phyloP scores from a whole-genome alignment of 2,329 filamentous ascomycete species.

The Neopestalotiopsis sp. region DNA sequence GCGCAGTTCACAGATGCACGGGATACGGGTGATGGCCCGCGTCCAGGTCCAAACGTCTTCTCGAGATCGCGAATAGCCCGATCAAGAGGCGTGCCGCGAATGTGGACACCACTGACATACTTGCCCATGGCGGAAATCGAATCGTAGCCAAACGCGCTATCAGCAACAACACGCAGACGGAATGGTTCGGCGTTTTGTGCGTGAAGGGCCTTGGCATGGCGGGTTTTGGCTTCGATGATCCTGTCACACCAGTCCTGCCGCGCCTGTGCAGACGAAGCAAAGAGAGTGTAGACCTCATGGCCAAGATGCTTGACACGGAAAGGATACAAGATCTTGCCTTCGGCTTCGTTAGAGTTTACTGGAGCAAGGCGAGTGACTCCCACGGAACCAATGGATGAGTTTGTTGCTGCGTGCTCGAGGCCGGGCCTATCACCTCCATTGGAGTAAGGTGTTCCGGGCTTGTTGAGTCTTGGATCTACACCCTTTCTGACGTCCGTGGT shows the following conservation, averaged over 20 bases:
- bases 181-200: constrained; percentile 97
- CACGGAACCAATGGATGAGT: constrained; percentile 64
- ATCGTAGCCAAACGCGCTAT: constrained; percentile 88
- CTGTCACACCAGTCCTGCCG: constrained; percentile 90
- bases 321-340: constrained; percentile 87
- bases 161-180: constrained; percentile 86
- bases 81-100: constrained; percentile 90
- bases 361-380: constrained; percentile 47
- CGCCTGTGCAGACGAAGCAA: constrained; percentile 76
- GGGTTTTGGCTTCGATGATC: constrained; percentile 93
- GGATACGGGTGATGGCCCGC: constrained; percentile 78
- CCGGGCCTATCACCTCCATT: constrained; percentile 58
- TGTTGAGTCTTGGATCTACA: constrained; percentile 46
- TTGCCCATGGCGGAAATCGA: constrained; percentile 62
- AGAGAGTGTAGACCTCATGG: constrained; percentile 90
- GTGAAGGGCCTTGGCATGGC: constrained; percentile 85
- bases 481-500: constrained; percentile 56
- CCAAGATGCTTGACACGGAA: constrained; percentile 97
- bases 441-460: constrained; percentile 45
- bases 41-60: constrained; percentile 71
- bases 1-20: constrained; percentile 90
- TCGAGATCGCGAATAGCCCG: constrained; percentile 90
- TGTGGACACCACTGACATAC: constrained; percentile 68
- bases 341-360: constrained; percentile 65
- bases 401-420: constrained; percentile 72